Percentiles rank a stretch among this genome's conserved stretches.
phyloP scores from a whole-genome alignment of 495 filamentous ascomycete species.

The Trichoderma gamsii region DNA sequence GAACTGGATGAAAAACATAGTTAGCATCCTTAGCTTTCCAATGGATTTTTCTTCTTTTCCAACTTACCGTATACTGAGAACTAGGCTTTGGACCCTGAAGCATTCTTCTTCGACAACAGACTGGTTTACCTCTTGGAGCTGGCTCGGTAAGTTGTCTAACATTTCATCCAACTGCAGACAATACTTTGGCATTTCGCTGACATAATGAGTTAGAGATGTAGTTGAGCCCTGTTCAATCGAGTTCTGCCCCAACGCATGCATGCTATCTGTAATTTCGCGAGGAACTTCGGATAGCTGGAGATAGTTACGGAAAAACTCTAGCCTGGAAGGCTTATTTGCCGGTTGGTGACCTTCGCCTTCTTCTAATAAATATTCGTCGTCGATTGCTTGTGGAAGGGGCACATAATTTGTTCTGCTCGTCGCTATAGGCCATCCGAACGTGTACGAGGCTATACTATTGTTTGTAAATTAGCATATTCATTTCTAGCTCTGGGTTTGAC shows the following conservation, averaged over 20 bases:
- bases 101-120: not conserved
- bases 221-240: not conserved
- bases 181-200: constrained; percentile 3
- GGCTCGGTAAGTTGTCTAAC: not conserved
- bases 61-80: not conserved
- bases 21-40: not conserved
- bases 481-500: not conserved
- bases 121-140: not conserved
- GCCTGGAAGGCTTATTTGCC: not conserved
- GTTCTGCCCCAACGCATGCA: not conserved
- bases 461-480: not conserved
- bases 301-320: not conserved
- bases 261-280: not conserved
- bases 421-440: not conserved
- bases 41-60: not conserved
- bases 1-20: not conserved
- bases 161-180: not conserved
- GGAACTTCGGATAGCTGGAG: not conserved
- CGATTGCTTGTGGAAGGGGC: not conserved
- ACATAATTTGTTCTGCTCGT: not conserved
- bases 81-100: not conserved
- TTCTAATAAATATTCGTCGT: not conserved
- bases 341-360: not conserved
- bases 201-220: not conserved
- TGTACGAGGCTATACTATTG: not conserved